Base-by-base conservation (phyloP, 805 yeast genomes). In the Candida glaebosa region DNA sequence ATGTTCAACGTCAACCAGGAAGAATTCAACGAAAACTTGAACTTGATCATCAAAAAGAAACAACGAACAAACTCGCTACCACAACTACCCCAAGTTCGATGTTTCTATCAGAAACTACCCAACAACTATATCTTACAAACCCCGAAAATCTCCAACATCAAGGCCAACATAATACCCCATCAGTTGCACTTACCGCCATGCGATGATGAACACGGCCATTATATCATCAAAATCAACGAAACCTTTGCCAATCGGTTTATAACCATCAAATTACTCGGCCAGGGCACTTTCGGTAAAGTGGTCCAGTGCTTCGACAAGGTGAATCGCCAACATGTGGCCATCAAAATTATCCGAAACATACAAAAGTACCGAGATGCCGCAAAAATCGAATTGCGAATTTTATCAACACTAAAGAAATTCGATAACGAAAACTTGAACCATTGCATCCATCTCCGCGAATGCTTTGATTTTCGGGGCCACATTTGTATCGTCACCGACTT, bases 331-430 rank as follows among this genome's bases (percentile, higher is more conserved):
- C 71, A 72, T 44, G 93, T 88, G 34, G 99, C 99, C 1, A 84
- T 93, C 45, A 93, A 93, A 61, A 86, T 93, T 46, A 93, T 93
- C 38, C 74, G 95, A 43, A 87, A 96, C 16, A 84, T 93, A 18
- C 96, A 89, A 18, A 87, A 95, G 67, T 93, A 93, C 61, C 75
- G 98, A 41, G 97, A 90, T 56, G 99, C 99, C 3, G 87, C 96
- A 10, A 87, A 84, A 61, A 88, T 90, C 42, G 99, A 93, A 65
- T 71, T 93, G 18, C 68, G 98, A 37, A 88, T 93, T 9, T 67
- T 93, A 44, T 70, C 85, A 14, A 82, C 91, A 38, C 65, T 88
- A 43, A 79, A 84, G 43, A 76, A 76, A 53, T 81, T 80, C 57
- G 97, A 88, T 58, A 79, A 83, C 22, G 60, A 69, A 22, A 84